Evolutionary conservation across 1,284 basidiomycete genomes (phyloP).

Genomic region (Spongispora temasekensis): DNA sequence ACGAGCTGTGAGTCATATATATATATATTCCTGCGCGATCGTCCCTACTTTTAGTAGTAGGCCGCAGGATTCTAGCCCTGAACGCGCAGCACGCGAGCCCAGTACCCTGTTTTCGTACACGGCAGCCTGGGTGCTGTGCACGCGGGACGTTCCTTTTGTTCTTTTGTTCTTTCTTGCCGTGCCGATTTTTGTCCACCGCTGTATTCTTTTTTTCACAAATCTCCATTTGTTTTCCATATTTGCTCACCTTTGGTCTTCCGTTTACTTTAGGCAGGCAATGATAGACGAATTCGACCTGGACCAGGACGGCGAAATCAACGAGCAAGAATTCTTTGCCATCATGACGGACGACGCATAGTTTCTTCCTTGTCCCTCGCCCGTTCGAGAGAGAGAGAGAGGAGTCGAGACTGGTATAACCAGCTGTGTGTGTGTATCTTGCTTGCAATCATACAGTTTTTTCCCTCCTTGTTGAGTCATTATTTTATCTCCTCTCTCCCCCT

Average conservation of each 20-base stretch:
- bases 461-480: too few species aligned
- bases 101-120: conserved; percentile 25
- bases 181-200: conserved; percentile 23
- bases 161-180: conserved; percentile 10
- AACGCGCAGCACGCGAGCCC: conserved; percentile 29
- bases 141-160: too few species aligned
- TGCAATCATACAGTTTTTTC: too few species aligned
- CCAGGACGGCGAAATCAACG: conserved; percentile 96
- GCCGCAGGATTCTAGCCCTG: conserved; percentile 15
- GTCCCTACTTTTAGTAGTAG: conserved; percentile 15
- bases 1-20: conserved; percentile 82
- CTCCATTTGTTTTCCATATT: conserved; percentile 24
- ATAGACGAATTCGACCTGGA: conserved; percentile 99
- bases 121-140: conserved; percentile 24
- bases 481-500: too few species aligned
- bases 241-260: conserved; percentile 36
- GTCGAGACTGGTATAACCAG: too few species aligned
- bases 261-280: conserved; percentile 88
- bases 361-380: conserved; percentile 12
- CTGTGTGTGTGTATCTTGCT: too few species aligned
- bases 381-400: too few species aligned
- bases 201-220: conserved; percentile 17
- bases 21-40: too few species aligned
- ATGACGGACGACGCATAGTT: conserved; percentile 88
- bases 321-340: conserved; percentile 92